These are phyloP conservation scores for Phaeotremella fagi DNA, from an alignment of 768 basidiomycete genomes.

Conservation along the genomic window DNA sequence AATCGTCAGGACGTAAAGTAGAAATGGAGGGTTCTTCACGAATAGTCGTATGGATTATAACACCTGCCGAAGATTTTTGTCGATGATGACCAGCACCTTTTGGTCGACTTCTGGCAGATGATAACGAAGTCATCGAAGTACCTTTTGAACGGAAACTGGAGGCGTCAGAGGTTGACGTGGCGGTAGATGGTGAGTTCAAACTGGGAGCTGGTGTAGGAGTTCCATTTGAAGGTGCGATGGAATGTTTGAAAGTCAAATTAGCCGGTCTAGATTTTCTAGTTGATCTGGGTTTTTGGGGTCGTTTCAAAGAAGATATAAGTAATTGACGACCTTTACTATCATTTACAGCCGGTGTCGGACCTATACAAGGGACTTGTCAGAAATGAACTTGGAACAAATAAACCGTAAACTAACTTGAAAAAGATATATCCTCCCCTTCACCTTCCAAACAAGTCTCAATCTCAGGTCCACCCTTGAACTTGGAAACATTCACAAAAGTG, in stretches of 20 bases:
- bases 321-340: constrained; percentile 20
- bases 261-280: constrained; percentile 20
- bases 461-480: constrained; percentile 9
- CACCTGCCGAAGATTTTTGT: constrained; percentile 35
- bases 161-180: constrained; percentile 32
- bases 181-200: constrained; percentile 33
- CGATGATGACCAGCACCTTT: constrained; percentile 28
- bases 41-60: constrained; percentile 32
- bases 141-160: constrained; percentile 35
- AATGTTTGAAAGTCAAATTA: constrained; percentile 12
- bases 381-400: too few relatives aligned
- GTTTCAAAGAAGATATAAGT: constrained; percentile 11
- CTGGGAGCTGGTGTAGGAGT: too few relatives aligned
- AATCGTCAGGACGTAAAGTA: constrained; percentile 15
- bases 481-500: constrained; percentile 23
- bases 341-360: too few relatives aligned
- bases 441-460: constrained; percentile 10
- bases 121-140: constrained; percentile 8
- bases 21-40: constrained; percentile 31
- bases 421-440: constrained; percentile 23
- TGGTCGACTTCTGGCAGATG: constrained; percentile 8
- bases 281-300: constrained; percentile 6
- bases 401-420: constrained; percentile 19
- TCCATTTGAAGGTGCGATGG: constrained; percentile 5
- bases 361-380: too few relatives aligned